Percentiles rank a stretch among this genome's conserved stretches.
Conservation (phyloP, 164 flowering plant species). For the Malania oleifera region DNA sequence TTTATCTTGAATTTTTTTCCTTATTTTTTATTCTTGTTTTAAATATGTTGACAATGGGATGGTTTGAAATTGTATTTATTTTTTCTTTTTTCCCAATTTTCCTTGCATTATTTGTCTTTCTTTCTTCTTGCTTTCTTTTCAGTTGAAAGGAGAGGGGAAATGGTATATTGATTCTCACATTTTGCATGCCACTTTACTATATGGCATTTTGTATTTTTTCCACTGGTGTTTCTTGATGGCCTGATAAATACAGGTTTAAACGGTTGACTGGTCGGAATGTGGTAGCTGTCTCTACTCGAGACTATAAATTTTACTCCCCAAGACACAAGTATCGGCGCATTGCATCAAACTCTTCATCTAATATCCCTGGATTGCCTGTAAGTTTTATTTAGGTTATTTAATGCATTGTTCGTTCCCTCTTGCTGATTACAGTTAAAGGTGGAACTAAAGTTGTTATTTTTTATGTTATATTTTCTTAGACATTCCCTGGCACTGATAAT, state of each 20-base stretch:
- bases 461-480: conserved; percentile 29
- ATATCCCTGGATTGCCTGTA: conserved; percentile 62
- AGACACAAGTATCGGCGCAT: conserved; percentile 86
- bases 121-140: background rate
- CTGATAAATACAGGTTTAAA: conserved; percentile 60
- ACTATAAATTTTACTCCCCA: conserved; percentile 90
- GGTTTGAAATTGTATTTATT: too few species aligned
- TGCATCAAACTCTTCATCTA: conserved; percentile 50
- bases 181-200: too few species aligned
- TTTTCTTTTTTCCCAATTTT: too few species aligned
- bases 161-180: background rate
- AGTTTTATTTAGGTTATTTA: conserved; percentile 17
- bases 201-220: too few species aligned
- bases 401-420: background rate
- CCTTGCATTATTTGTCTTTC: too few species aligned
- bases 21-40: too few species aligned
- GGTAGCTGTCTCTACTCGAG: conserved; percentile 64
- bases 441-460: conserved; percentile 10
- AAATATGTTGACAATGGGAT: too few species aligned
- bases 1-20: too few species aligned
- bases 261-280: conserved; percentile 86
- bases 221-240: too few species aligned
- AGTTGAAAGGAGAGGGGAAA: background rate
- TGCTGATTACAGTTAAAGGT: background rate
- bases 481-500: conserved; percentile 49